Evolutionary conservation across 148 eudicot species (phyloP).

Genomic region (Cornus controversa): DNA sequence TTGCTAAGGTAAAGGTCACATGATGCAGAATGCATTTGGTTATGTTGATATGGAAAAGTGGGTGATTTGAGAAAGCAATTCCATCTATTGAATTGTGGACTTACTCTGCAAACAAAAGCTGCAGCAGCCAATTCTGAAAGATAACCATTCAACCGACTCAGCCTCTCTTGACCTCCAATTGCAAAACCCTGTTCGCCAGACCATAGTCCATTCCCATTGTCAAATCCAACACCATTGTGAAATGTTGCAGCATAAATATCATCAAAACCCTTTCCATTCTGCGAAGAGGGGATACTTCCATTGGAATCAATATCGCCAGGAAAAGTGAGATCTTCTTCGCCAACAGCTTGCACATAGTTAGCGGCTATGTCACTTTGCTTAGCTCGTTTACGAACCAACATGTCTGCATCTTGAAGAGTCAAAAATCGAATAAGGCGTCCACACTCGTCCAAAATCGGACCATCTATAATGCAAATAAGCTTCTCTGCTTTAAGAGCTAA

Average conservation of each 20-base stretch:
- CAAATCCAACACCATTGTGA: conserved; percentile 96
- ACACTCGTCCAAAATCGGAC: conserved; percentile 79
- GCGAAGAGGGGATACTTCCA: conserved; percentile 30
- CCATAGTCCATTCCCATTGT: conserved; percentile 81
- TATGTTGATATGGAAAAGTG: background rate
- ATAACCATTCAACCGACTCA: conserved; percentile 75
- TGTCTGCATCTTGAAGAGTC: conserved; percentile 86
- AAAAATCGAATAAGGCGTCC: conserved; percentile 84
- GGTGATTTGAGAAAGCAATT: background rate
- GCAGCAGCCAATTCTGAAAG: conserved; percentile 98
- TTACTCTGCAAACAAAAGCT: conserved; percentile 97
- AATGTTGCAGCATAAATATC: conserved; percentile 45
- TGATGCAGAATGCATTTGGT: background rate
- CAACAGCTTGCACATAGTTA: conserved; percentile 89
- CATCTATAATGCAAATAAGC: conserved; percentile 91
- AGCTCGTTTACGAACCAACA: conserved; percentile 79
- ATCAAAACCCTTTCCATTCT: conserved; percentile 44
- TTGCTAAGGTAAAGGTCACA: background rate
- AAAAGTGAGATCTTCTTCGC: conserved; percentile 50
- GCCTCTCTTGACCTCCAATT: conserved; percentile 90
- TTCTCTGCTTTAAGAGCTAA: conserved; percentile 94
- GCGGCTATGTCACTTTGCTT: conserved; percentile 97
- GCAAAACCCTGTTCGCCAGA: conserved; percentile 93
- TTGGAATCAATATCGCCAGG: conserved; percentile 36
- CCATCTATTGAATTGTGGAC: conserved; percentile 15